Evolutionary conservation across 2,329 filamentous ascomycete genomes (phyloP), one percentile per base, ranked within the genome.

Genomic region (Tolypocladium tropicale): DNA sequence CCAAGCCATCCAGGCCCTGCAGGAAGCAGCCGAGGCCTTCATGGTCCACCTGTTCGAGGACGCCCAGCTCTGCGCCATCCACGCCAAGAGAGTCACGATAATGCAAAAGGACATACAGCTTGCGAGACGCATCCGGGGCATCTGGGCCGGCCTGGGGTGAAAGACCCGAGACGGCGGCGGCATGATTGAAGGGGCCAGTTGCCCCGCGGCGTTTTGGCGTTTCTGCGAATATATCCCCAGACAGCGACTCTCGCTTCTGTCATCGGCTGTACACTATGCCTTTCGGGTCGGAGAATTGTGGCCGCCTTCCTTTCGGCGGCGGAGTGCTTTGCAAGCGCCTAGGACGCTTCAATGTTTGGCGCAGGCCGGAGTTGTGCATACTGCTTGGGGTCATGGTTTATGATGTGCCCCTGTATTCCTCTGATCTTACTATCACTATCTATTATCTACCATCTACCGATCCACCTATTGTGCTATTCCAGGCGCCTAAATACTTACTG

Each of bases 31-130:
- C n/a, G 93, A 97, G 76, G 93, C 93, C 6, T 97, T 95, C 73
- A 80, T 97, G 63, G 89, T 97, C 57, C 92, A 95, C 68, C 78
- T 97, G n/a, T 96, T 97, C 68, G 92, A 96, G 58, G 70, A 73
- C 54, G 71, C 71, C 37, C 96, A 97, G 75, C 81, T 97, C 46
- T 96, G 93, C 75, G 94, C 93, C 60, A 92, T 97, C 65, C 93
- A 97, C 74, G 94, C 93, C 59, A 96, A 96, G 77, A 82, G 93
- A 70, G 91, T 97, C 54, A 97, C 93, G 41, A 95, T 96, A 65
- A 93, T 95, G 89, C 91, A 94, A 73, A 96, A 96, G 76, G 94
- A 97, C 73, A 96, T 99, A 65, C 93, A 96, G 75, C 81, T 97
- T 58, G 93, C 93, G 23, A 78, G 89, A 65, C 77, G 89, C 62